phyloP scores from a whole-genome alignment of 2,329 filamentous ascomycete genomes.

The Apiospora aurea region DNA sequence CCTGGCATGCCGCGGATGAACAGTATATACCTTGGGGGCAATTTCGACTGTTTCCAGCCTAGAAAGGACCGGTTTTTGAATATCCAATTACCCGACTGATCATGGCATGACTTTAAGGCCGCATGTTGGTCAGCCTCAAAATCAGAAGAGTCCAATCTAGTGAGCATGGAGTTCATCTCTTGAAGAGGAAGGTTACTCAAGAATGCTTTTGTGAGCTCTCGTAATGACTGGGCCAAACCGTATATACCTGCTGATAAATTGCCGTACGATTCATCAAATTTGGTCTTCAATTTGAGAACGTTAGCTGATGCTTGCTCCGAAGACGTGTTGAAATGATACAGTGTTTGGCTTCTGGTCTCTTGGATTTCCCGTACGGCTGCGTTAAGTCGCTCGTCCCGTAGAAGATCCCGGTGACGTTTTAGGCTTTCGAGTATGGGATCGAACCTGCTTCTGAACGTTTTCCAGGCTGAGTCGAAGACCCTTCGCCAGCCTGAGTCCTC shows the following conservation, averaged over 20 bases:
- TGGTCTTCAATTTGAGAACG: background rate
- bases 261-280: background rate
- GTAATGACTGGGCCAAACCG: background rate
- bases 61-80: background rate
- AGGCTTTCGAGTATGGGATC: constrained; percentile 33
- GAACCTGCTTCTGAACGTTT: constrained; percentile 31
- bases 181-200: background rate
- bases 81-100: background rate
- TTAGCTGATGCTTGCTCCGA: background rate
- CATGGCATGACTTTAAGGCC: background rate
- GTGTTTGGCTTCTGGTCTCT: constrained; percentile 7
- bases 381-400: constrained; percentile 31
- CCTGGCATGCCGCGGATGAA: background rate
- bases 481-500: too few relatives aligned
- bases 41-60: background rate
- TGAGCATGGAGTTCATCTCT: background rate
- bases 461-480: constrained; percentile 32
- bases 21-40: background rate
- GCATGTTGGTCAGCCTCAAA: background rate
- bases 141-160: background rate
- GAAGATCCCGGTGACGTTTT: constrained; percentile 31
- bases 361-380: constrained; percentile 28
- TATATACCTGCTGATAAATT: background rate
- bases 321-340: background rate
- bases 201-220: background rate